A percentile compares a stretch with the other conserved stretches of the same genome.
Conservation (phyloP, 768 basidiomycete genomes). For the Mycena latifolia region DNA sequence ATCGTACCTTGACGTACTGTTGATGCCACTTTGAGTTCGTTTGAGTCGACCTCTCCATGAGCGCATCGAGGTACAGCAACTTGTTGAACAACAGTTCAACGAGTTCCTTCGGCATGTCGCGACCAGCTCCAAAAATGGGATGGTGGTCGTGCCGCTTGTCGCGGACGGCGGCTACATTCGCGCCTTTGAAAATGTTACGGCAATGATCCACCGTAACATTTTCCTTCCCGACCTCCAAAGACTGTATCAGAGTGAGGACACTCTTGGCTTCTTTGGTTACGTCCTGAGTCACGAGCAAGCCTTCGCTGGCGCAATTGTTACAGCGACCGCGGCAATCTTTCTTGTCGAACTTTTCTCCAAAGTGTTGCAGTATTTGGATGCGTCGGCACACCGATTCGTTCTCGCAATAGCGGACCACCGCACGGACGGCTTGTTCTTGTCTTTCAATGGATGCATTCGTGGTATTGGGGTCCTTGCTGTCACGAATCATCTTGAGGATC, state of each 20-base stretch:
- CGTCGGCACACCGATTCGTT: constrained; percentile 91
- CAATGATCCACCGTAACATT: constrained; percentile 72
- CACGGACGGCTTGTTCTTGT: constrained; percentile 71
- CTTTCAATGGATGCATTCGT: constrained; percentile 71
- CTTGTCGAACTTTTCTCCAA: constrained; percentile 83
- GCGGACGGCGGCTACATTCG: constrained; percentile 58
- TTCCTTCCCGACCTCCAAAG: constrained; percentile 56
- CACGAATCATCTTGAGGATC: constrained; percentile 72
- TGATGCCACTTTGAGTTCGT: constrained; percentile 59
- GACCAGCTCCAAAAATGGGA: constrained; percentile 66
- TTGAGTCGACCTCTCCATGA: constrained; percentile 60
- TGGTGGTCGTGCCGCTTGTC: constrained; percentile 63
- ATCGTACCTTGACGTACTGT: constrained; percentile 65
- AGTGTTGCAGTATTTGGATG: constrained; percentile 88
- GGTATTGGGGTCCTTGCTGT: constrained; percentile 59
- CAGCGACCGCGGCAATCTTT: constrained; percentile 77
- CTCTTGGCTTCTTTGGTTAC: constrained; percentile 69
- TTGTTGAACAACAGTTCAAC: constrained; percentile 75
- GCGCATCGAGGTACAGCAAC: constrained; percentile 62
- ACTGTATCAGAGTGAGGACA: constrained; percentile 70
- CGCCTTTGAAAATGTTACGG: constrained; percentile 75
- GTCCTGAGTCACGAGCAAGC: constrained; percentile 62
- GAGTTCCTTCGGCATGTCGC: constrained; percentile 61
- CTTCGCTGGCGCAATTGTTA: constrained; percentile 81
- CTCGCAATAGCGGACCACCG: constrained; percentile 83